A percentile compares a stretch with the other conserved stretches of the same genome.
Evolutionary conservation across 2,329 filamentous ascomycete species (phyloP).

Genomic region (Cercospora brassicicola): DNA sequence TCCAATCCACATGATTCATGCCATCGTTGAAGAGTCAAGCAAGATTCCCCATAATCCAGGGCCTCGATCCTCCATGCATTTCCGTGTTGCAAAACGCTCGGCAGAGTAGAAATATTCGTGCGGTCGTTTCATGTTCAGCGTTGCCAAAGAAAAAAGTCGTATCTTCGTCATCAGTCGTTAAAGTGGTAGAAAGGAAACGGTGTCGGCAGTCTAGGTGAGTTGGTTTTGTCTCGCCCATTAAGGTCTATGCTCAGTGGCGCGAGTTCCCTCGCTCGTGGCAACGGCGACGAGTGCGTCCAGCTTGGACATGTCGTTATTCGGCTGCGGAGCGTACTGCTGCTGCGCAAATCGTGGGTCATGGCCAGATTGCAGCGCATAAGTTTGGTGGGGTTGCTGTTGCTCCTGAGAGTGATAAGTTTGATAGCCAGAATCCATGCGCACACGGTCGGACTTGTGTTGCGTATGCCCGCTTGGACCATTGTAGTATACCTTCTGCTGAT

Average conservation of each 20-base stretch:
- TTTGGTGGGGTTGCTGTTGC: conserved; percentile 29
- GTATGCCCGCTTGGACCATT: conserved; percentile 10
- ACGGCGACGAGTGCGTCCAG: conserved; percentile 66
- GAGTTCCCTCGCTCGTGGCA: conserved; percentile 57
- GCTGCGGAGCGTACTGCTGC: conserved; percentile 32
- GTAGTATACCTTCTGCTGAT: conserved; percentile 43
- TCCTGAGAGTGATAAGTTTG: conserved; percentile 32
- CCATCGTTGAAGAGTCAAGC: conserved; percentile 5
- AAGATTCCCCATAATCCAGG: neutral
- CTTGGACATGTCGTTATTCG: conserved; percentile 53
- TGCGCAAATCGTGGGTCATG: conserved; percentile 37
- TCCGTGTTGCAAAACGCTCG: neutral
- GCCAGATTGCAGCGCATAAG: conserved; percentile 39
- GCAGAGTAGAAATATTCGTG: neutral
- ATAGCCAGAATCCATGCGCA: conserved; percentile 39
- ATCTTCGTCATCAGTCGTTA: conserved; percentile 12
- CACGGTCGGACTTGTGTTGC: conserved; percentile 33
- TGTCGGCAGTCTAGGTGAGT: neutral
- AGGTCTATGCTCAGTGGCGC: conserved; percentile 34
- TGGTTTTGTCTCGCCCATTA: conserved; percentile 5
- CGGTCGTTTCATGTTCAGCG: conserved; percentile 12
- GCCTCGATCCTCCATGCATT: conserved; percentile 3
- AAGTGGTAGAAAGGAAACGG: neutral
- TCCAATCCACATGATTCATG: neutral
- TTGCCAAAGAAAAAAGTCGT: conserved; percentile 13